These are phyloP conservation scores for Suillus bovinus DNA, from an alignment of 768 basidiomycete genomes.

Conservation along the genomic window DNA sequence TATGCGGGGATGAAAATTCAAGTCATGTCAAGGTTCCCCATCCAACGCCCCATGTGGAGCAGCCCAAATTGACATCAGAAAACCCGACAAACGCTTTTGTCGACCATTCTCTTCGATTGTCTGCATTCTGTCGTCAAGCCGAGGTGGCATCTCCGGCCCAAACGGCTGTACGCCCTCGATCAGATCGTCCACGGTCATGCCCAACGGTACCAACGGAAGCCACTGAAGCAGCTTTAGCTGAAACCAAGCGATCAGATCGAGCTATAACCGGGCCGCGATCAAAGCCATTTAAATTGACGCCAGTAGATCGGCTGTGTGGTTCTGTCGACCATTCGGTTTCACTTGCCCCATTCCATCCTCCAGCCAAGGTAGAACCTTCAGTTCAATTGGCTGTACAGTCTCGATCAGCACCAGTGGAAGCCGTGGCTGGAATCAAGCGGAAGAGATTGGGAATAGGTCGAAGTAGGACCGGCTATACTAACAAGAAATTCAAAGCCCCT, in stretches of 20 bases:
- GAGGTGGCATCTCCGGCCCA: not conserved
- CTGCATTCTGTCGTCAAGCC: not conserved
- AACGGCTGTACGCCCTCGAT: not conserved
- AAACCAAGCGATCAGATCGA: not conserved
- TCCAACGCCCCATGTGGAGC: not conserved
- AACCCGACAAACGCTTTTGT: not conserved
- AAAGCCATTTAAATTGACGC: not conserved
- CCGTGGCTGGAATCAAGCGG: conserved; percentile 43
- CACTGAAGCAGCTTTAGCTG: not conserved
- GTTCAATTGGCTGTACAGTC: not conserved
- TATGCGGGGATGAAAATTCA: not conserved
- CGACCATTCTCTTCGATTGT: not conserved
- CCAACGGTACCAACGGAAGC: not conserved
- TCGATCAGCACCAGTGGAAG: not conserved
- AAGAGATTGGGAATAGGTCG: conserved; percentile 66
- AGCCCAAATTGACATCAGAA: not conserved
- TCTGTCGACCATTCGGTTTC: not conserved
- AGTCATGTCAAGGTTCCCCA: not conserved
- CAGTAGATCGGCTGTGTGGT: not conserved
- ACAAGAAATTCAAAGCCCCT: conserved; percentile 73
- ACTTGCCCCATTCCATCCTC: not conserved
- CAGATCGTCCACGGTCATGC: not conserved
- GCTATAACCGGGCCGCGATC: not conserved
- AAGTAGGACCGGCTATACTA: conserved; percentile 48
- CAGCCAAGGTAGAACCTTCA: not conserved